Percentiles rank a stretch among this genome's conserved stretches.
phyloP scores from a whole-genome alignment of 495 filamentous ascomycete species.

The Barbatosphaeria neglecta region DNA sequence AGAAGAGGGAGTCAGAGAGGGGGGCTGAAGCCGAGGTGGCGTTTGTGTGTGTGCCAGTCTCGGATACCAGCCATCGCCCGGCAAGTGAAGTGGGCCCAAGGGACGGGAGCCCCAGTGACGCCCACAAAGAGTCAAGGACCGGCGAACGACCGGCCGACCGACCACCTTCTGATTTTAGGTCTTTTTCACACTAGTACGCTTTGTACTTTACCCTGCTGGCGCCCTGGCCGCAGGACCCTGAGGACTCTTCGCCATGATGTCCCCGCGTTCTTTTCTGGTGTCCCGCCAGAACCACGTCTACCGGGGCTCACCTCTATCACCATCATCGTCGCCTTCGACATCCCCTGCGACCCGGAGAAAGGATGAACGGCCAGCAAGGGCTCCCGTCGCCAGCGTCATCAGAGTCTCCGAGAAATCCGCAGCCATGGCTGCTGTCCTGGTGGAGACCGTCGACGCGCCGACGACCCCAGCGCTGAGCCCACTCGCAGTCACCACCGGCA shows the following conservation, averaged over 20 bases:
- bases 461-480: conserved; percentile 14
- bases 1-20: too few relatives aligned
- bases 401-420: conserved; percentile 5
- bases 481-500: conserved; percentile 14
- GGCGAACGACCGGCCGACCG: too few relatives aligned
- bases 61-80: too few relatives aligned
- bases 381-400: conserved; percentile 1
- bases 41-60: too few relatives aligned
- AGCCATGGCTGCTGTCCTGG: conserved; percentile 18
- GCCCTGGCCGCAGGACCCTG: too few relatives aligned
- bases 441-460: conserved; percentile 10
- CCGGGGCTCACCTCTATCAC: background rate
- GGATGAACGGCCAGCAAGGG: conserved; percentile 16
- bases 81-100: too few relatives aligned
- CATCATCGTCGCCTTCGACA: background rate
- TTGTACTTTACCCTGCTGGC: too few relatives aligned
- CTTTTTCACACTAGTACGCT: too few relatives aligned
- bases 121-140: too few relatives aligned
- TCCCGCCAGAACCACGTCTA: conserved; percentile 10
- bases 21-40: too few relatives aligned
- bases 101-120: too few relatives aligned
- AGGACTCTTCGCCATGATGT: conserved; percentile 16
- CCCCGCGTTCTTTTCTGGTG: conserved; percentile 24
- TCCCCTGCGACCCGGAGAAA: conserved; percentile 8
- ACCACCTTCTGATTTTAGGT: too few relatives aligned